Base-by-base conservation (phyloP, 371 early-diverging fungal species). In the Apophysomyces elegans region DNA sequence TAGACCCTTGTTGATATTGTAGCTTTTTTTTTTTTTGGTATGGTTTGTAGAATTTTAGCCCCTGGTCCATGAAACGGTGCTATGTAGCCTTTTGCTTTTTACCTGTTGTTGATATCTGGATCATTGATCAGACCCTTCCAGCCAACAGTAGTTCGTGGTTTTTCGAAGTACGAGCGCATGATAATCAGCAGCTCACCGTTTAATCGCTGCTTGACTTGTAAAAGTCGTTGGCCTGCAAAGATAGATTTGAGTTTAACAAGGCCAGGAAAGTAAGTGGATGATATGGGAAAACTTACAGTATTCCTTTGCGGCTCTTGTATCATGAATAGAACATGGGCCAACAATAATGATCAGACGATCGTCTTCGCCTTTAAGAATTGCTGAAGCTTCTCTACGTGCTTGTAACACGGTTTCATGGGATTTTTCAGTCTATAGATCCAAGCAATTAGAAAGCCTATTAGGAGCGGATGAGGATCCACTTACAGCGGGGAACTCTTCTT, bases 121-220 rank as follows among this genome's bases (percentile, higher is more conserved):
- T 96, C 96, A 71, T 95, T 96, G 75, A 96, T 95, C 46, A 95
- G 77, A 54, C 95, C 96, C 74, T 95, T 95, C 96, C 96, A 96
- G 13, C 96, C 96, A 36, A 95, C 95, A 12, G 95, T 96, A 5
- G 96, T 95, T 64, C 96, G 80, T 12, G 96, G 96, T 79, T 96
- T 96, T 81, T 96, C 96, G 80, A 97, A 97, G 85, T 95, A 97
- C 46, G 91, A 92, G 54, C 96, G 82, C 96, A 96, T 95, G 62
- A 96, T 87, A 46, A 96, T 91, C 21, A 85, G 67, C 59, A 96
- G 74, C 36, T 96, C 95, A 35, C 73, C 77, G 36, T 75, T 54
- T 21, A 77, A 72, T 59, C 84, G 77, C 32, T 86, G 82, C 26
- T 87, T 84, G 65, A 87, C 83, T 5, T 79, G 76, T 62, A 88